A percentile compares a stretch with the other conserved stretches of the same genome.
phyloP scores from a whole-genome alignment of 108 stramenopile genomes.

The Fragilaria crotonensis region DNA sequence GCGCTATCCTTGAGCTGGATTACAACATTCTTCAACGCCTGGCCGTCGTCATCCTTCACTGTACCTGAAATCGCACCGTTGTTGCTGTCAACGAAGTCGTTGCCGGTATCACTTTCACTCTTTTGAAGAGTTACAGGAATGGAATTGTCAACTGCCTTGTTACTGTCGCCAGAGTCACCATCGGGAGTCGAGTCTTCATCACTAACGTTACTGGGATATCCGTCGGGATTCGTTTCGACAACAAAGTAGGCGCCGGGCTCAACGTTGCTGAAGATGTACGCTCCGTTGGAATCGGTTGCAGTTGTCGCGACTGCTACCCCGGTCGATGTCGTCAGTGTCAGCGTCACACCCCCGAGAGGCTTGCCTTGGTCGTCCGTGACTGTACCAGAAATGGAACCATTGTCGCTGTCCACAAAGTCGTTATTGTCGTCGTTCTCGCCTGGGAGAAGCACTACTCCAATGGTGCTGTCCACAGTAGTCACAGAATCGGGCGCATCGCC shows the following conservation, averaged over 20 bases:
- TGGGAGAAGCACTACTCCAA: neutral
- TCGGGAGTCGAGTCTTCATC: neutral
- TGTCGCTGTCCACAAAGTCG: neutral
- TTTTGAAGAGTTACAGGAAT: neutral
- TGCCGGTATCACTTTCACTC: neutral
- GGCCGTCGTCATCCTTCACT: neutral
- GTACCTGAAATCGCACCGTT: neutral
- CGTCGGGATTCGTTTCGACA: neutral
- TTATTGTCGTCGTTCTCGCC: neutral
- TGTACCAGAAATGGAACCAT: neutral
- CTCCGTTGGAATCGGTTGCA: neutral
- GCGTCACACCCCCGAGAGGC: neutral
- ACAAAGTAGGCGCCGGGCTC: neutral
- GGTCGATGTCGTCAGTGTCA: neutral
- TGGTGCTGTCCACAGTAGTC: neutral
- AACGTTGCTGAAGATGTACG: neutral
- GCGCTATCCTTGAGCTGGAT: neutral
- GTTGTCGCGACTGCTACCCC: neutral
- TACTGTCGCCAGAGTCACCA: neutral
- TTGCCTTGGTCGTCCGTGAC: neutral
- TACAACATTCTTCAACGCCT: neutral
- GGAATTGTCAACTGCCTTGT: neutral
- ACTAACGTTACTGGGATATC: neutral
- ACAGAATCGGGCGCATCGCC: neutral
- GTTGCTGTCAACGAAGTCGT: neutral